These are phyloP conservation scores for Dioszegia hungarica DNA, from an alignment of 768 basidiomycete species.

Conservation along the genomic window DNA sequence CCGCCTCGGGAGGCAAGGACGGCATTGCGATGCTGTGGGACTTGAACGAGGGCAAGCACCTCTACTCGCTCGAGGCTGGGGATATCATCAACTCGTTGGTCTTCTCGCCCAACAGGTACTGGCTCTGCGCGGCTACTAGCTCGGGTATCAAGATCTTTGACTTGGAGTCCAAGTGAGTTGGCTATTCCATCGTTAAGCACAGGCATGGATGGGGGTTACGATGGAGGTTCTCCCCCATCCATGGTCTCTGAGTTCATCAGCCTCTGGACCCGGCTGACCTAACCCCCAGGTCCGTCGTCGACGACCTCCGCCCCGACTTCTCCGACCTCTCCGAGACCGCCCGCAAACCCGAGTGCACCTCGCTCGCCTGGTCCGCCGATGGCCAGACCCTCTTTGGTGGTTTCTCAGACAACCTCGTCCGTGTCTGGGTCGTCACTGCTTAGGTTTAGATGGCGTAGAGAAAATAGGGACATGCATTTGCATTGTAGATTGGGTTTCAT, in stretches of 20 bases:
- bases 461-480: constrained; percentile 11
- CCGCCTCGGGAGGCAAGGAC: constrained; percentile 98
- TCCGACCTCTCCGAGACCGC: constrained; percentile 63
- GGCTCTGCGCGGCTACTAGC: constrained; percentile 97
- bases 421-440: constrained; percentile 49
- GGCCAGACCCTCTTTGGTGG: constrained; percentile 96
- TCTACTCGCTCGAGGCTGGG: constrained; percentile 98
- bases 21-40: constrained; percentile 99
- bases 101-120: constrained; percentile 99
- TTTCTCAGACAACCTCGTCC: constrained; percentile 85
- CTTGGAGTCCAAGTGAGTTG: constrained; percentile 91
- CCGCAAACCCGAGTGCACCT: constrained; percentile 69
- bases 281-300: constrained; percentile 81
- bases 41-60: constrained; percentile 99
- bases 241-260: too few species aligned
- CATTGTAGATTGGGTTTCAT: constrained; percentile 8
- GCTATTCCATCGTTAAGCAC: too few species aligned
- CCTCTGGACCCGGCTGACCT: constrained; percentile 1
- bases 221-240: too few species aligned
- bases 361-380: constrained; percentile 97
- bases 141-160: constrained; percentile 99
- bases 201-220: too few species aligned
- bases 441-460: too few species aligned
- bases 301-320: constrained; percentile 96
- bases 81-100: constrained; percentile 98